Evolutionary conservation across 345 rosid species (phyloP).

Genomic region (Schrenkiella parvula): DNA sequence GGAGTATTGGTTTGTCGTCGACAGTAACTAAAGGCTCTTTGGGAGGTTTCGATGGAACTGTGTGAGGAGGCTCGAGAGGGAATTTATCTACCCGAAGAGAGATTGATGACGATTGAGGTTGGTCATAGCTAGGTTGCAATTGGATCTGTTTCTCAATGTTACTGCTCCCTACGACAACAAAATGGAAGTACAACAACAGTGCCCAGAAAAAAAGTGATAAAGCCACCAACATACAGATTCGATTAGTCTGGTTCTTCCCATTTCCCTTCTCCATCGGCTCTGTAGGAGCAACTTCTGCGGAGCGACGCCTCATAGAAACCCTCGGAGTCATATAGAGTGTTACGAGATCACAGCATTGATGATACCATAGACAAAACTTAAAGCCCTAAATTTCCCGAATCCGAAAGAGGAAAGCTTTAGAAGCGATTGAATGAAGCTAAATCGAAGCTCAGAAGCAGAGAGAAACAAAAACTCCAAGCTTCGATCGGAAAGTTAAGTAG

Average conservation of each 20-base stretch:
- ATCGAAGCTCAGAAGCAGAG: conserved; percentile 11
- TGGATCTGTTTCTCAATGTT: conserved; percentile 35
- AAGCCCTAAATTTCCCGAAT: conserved; percentile 12
- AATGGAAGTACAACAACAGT: conserved; percentile 63
- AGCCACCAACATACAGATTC: conserved; percentile 50
- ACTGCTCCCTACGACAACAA: conserved; percentile 45
- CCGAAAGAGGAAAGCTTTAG: conserved; percentile 2
- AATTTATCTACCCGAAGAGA: conserved; percentile 29
- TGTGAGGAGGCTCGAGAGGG: conserved; percentile 27
- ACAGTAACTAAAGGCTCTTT: conserved; percentile 10
- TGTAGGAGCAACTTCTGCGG: conserved; percentile 31
- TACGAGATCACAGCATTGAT: conserved; percentile 25
- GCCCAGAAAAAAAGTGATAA: conserved; percentile 65
- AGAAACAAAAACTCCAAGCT: background rate
- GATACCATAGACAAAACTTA: background rate
- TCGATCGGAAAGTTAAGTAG: background rate
- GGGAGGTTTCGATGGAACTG: conserved; percentile 14
- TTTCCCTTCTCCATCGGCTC: conserved; percentile 61
- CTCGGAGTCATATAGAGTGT: conserved; percentile 16
- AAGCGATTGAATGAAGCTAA: background rate
- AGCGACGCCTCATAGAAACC: conserved; percentile 67
- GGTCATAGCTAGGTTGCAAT: conserved; percentile 23
- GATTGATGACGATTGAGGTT: conserved; percentile 19
- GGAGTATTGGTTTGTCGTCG: background rate
- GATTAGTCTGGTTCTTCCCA: conserved; percentile 48